Percentiles rank a stretch among this genome's conserved stretches.
Conservation (phyloP, 2,329 filamentous ascomycete genomes). For the Monosporascus sp. region DNA sequence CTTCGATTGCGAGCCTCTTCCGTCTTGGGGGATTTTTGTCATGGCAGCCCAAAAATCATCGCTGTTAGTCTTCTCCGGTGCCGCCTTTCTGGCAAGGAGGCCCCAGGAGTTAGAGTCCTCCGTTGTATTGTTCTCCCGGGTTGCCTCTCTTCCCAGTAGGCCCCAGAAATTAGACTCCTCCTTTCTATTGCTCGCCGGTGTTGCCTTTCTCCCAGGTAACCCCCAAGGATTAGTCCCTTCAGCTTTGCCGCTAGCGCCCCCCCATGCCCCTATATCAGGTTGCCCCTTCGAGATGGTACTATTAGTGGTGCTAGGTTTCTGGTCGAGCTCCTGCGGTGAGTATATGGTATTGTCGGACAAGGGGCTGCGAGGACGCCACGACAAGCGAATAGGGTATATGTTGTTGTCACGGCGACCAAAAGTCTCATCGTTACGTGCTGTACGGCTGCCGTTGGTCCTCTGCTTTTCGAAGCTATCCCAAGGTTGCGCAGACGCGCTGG, state of each 20-base stretch:
- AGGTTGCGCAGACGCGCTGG: too few relatives aligned
- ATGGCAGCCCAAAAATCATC: conserved; percentile 15
- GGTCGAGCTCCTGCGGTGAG: too few relatives aligned
- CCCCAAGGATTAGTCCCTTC: background rate
- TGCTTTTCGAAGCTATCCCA: too few relatives aligned
- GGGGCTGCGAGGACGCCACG: too few relatives aligned
- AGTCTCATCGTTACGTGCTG: too few relatives aligned
- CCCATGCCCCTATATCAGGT: background rate
- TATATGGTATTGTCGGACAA: too few relatives aligned
- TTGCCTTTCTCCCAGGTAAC: background rate
- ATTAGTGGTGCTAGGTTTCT: background rate
- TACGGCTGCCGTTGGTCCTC: too few relatives aligned
- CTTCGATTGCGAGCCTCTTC: background rate
- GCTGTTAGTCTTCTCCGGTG: conserved; percentile 5
- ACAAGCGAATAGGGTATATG: too few relatives aligned
- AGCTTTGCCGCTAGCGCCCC: background rate
- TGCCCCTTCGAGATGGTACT: background rate
- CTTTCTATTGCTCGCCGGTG: background rate
- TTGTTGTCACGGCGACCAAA: too few relatives aligned
- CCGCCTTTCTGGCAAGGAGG: conserved; percentile 12
- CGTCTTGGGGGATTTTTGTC: background rate
- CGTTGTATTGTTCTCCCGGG: background rate
- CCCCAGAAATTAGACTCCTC: conserved; percentile 9
- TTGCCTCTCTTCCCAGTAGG: background rate
- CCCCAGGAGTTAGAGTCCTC: conserved; percentile 9